phyloP scores from a whole-genome alignment of 75 land plant species.

The Adiantum capillusveneris region DNA sequence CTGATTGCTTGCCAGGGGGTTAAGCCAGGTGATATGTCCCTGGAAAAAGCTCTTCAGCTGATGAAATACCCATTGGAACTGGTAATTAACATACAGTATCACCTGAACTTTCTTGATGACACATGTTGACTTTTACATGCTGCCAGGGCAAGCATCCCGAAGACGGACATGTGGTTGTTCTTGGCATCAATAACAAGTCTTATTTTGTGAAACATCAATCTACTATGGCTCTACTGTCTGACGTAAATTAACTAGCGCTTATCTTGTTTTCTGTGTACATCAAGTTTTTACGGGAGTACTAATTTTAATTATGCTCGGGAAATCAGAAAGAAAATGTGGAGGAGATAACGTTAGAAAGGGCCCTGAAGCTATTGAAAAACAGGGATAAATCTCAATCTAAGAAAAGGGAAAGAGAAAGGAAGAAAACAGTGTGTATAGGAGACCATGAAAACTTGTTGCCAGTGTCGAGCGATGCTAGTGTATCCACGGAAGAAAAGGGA shows the following conservation, averaged over 20 bases:
- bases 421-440: too few species aligned
- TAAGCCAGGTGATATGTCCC: slow-evolving; percentile 14
- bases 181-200: slow-evolving; percentile 25
- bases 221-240: slow-evolving; percentile 15
- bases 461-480: too few species aligned
- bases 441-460: too few species aligned
- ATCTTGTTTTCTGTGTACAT: background rate
- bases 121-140: background rate
- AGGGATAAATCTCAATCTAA: too few species aligned
- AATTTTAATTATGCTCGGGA: too few species aligned
- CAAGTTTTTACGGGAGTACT: background rate
- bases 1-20: too few species aligned
- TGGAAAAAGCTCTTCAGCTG: slow-evolving; percentile 24
- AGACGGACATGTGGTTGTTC: slow-evolving; percentile 16
- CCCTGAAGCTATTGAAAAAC: slow-evolving; percentile 13
- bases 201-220: slow-evolving; percentile 18
- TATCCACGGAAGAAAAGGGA: too few species aligned
- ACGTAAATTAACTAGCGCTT: slow-evolving; percentile 5
- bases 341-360: slow-evolving; percentile 22
- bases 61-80: slow-evolving; percentile 29
- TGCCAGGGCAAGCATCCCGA: slow-evolving; percentile 27
- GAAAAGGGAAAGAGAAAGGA: too few species aligned
- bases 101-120: background rate
- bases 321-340: slow-evolving; percentile 11
- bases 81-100: slow-evolving; percentile 3